These are phyloP conservation scores for Xylariaceae sp. DNA, from an alignment of 2,329 filamentous ascomycete species.

Conservation along the genomic window DNA sequence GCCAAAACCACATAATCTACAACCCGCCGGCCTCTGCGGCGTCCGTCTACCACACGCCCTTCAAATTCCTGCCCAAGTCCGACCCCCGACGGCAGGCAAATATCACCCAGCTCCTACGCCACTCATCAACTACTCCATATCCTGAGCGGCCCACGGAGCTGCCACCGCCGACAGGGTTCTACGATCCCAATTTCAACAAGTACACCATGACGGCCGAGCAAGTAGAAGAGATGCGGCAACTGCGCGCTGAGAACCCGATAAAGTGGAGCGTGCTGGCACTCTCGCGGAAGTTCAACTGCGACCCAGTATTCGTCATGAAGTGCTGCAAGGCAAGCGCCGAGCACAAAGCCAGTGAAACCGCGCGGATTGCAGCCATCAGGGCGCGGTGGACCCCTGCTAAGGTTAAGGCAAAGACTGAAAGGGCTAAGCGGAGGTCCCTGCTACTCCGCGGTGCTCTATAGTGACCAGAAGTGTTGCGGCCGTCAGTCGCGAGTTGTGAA, in stretches of 20 bases:
- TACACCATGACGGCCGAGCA: slow-evolving; percentile 54
- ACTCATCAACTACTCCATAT: slow-evolving; percentile 17
- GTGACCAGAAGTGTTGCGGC: background rate
- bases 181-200: slow-evolving; percentile 16
- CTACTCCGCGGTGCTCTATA: slow-evolving; percentile 51
- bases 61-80: slow-evolving; percentile 58
- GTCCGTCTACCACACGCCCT: slow-evolving; percentile 61
- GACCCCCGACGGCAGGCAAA: slow-evolving; percentile 52
- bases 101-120: slow-evolving; percentile 42
- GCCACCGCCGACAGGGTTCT: slow-evolving; percentile 27
- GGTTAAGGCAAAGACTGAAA: slow-evolving; percentile 52
- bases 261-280: slow-evolving; percentile 53
- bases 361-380: slow-evolving; percentile 46
- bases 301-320: slow-evolving; percentile 54
- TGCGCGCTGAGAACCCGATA: slow-evolving; percentile 51
- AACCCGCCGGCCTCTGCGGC: slow-evolving; percentile 53
- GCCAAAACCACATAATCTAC: slow-evolving; percentile 47
- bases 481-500: background rate
- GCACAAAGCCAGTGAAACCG: slow-evolving; percentile 45
- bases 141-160: slow-evolving; percentile 15
- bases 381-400: slow-evolving; percentile 56
- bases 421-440: slow-evolving; percentile 50
- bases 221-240: slow-evolving; percentile 56
- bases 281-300: slow-evolving; percentile 53
- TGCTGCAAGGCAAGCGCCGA: slow-evolving; percentile 47